Base-by-base conservation (phyloP, 1,284 basidiomycete species). In the Cryptococcus sp. region DNA sequence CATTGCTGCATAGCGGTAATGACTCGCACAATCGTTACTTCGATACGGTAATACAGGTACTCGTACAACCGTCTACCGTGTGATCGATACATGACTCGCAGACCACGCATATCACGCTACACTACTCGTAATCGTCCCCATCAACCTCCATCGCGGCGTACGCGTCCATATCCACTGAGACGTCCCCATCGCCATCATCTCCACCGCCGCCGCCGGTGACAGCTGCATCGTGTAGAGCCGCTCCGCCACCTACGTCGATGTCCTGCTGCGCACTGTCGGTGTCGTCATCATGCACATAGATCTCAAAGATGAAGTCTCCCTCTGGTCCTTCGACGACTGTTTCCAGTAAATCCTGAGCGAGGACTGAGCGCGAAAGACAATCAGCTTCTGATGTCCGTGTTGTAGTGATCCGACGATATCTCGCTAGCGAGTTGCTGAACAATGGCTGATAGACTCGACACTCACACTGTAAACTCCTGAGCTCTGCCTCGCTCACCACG, bases 301-400 rank as follows among this genome's bases (percentile, higher is more conserved):
- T 82, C 57, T 82, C 83, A 82, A 86, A 90, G 30, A 90, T 83
- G 46, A 80, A 82, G 61, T 91, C 89, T 20, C 67, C 73, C 47
- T 84, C 82, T 2, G 88, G 88, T 0, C 88, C 89, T 69, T 88
- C 87, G 4, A 90, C 84, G 17, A 90, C 85, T 10, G 84, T 76
- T 57, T 89, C 88, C 58, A 91, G 79, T 27, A 91, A 79, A 52
- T 87, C 85, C 66, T 85, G 83, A 5, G 87, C 84, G 55, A 87
- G 78, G 54, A 86, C 88, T 90, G 60, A 42, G 17, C 4, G 10
- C 47, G n/a, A 30, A 25, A 1, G 23, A 39, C 40, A 22, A 30
- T 48, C 45, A 57, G 49, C 52, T 38, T 10, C 20, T 49, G 17
- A 16, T 40, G 23, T 54, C 15, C 22, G 41, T 35, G 41, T 35